Percentiles rank a stretch among this genome's conserved stretches.
Conservation (phyloP, 495 filamentous ascomycete genomes). For the Lentithecium fluviatile region DNA sequence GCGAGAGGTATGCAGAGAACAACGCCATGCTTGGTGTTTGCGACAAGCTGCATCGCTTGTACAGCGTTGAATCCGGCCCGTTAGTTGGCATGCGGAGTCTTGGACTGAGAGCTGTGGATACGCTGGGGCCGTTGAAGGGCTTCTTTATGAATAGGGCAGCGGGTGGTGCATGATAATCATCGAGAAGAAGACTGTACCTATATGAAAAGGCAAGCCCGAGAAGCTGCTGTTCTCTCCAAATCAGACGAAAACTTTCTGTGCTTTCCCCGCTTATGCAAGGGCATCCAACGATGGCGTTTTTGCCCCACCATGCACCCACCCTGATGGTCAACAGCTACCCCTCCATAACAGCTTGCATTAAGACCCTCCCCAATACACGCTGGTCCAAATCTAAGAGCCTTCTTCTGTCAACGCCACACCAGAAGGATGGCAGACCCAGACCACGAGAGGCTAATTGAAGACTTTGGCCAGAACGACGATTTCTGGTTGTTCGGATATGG, state of each 20-base stretch:
- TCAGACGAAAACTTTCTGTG: too few species aligned
- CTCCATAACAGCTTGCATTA: conserved; percentile 4
- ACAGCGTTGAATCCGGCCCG: conserved; percentile 70
- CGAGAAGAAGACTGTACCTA: conserved; percentile 33
- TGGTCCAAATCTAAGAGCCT: too few species aligned
- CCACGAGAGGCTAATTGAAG: conserved; percentile 17
- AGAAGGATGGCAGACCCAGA: too few species aligned
- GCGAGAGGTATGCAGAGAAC: conserved; percentile 76
- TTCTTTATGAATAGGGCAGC: conserved; percentile 90
- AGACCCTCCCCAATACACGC: too few species aligned
- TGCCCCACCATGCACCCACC: too few species aligned
- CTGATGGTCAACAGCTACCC: conserved; percentile 11
- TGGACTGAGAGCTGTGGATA: conserved; percentile 75
- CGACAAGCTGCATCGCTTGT: conserved; percentile 93
- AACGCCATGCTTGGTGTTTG: conserved; percentile 83
- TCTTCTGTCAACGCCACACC: too few species aligned
- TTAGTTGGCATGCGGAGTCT: conserved; percentile 73
- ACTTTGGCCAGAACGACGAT: conserved; percentile 28
- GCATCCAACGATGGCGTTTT: too few species aligned
- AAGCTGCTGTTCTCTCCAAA: too few species aligned
- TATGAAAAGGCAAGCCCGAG: too few species aligned
- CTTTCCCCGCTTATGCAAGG: too few species aligned
- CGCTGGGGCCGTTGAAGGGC: conserved; percentile 72
- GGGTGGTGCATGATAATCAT: conserved; percentile 45
- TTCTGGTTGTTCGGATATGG: conserved; percentile 38